Base-by-base conservation (phyloP, 352 stramenopile genomes). In the Thalassiosira allenii region DNA sequence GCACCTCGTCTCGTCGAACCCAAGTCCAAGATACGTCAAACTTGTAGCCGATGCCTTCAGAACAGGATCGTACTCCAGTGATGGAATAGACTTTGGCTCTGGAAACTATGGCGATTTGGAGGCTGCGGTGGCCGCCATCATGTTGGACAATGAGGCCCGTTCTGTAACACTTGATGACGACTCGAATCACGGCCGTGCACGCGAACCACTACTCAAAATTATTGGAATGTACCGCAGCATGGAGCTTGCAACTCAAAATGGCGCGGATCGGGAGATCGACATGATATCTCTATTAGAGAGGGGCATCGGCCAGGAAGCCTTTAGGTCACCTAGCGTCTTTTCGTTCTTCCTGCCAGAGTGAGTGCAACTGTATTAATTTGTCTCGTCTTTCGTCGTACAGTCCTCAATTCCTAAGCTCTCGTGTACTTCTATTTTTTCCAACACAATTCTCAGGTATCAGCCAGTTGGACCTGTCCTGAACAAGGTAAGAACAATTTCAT, bases 101-200 rank as follows among this genome's bases (percentile, higher is more conserved):
- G 88, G 88, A 17, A 43, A 64, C 14, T 92, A 92, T 80, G 84
- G 88, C 51, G 86, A 91, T 74, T 37, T 93, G n/a, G 66, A 67
- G 30, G 83, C 88, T 12, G 68, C 79, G 2, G 56, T 90, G 52
- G 85, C 85, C 22, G 81, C 83, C 3, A 86, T 91, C 20, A 65
- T 93, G 40, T 34, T 91, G 14, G 81, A 91, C 56, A 79, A 51
- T 23, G 88, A 93, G 64, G 75, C 88, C 37, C 41, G 62, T 6
- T 79, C 56, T 27, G 3, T 56, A 32, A 79, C 84, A 33, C 40
- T 93, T 34, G 83, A 90, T 67, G 59, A 73, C 37, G 85, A 91
- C 71, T 32, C 84, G 34, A 83, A 78, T 57, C 59, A 83, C 54
- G 87, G 87, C 12, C 37, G 51, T 8, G 23, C 82, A 17, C 72